These are phyloP conservation scores for Aristolochia californica DNA, from an alignment of 164 flowering plant species.

Conservation along the genomic window DNA sequence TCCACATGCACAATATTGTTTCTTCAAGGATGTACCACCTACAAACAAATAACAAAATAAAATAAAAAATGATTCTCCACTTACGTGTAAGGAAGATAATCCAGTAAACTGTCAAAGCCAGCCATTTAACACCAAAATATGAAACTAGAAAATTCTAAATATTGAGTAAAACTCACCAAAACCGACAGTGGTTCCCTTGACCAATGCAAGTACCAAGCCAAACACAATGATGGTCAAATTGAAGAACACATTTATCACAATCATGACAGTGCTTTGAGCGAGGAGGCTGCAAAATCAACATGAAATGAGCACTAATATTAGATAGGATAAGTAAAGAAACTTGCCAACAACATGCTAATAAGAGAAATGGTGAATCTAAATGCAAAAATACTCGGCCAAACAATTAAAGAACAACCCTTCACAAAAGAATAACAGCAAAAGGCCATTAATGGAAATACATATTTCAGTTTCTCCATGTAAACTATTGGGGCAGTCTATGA, in stretches of 20 bases:
- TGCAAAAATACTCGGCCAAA: too few species aligned
- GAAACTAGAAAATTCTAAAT: not conserved
- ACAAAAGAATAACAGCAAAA: too few species aligned
- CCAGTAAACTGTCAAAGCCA: not conserved
- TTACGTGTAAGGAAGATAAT: not conserved
- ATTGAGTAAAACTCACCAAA: slow-evolving; percentile 59
- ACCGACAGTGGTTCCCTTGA: slow-evolving; percentile 84
- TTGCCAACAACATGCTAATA: too few species aligned
- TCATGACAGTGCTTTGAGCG: slow-evolving; percentile 96
- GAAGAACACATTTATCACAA: slow-evolving; percentile 95
- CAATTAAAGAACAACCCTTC: too few species aligned
- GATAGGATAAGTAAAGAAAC: too few species aligned
- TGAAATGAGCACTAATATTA: not conserved
- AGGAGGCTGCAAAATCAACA: slow-evolving; percentile 69
- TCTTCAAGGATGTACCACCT: slow-evolving; percentile 97
- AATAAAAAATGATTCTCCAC: not conserved
- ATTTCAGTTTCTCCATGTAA: too few species aligned
- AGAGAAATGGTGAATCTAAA: too few species aligned
- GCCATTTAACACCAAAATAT: not conserved
- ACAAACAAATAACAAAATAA: too few species aligned
- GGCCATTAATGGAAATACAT: too few species aligned
- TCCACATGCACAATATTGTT: slow-evolving; percentile 81
- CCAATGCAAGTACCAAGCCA: slow-evolving; percentile 99
- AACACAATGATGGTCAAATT: slow-evolving; percentile 98
- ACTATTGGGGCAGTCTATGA: too few species aligned